Evolutionary conservation across 1,139 yeast genomes (phyloP).

Genomic region (Diutina scorzettiae): DNA sequence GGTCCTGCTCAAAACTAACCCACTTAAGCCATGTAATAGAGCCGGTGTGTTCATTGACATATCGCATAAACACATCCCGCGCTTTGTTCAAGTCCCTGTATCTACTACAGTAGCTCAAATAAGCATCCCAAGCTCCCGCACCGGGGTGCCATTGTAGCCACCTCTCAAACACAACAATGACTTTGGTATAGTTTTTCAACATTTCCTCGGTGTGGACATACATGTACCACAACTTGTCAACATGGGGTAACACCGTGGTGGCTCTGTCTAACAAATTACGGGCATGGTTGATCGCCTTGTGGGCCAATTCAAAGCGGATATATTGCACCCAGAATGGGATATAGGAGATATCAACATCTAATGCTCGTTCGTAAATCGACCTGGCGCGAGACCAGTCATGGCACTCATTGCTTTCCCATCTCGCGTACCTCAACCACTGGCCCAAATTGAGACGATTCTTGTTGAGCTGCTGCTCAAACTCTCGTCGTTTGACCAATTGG

Average conservation of each 20-base stretch:
- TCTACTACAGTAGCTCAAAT: slow-evolving; percentile 58
- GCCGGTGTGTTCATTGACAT: slow-evolving; percentile 40
- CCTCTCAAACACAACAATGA: slow-evolving; percentile 56
- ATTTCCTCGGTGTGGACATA: slow-evolving; percentile 78
- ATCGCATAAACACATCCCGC: slow-evolving; percentile 44
- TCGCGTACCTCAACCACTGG: slow-evolving; percentile 90
- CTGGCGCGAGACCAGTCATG: slow-evolving; percentile 67
- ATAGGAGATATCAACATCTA: slow-evolving; percentile 61
- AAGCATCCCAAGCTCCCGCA: slow-evolving; percentile 62
- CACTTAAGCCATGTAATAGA: slow-evolving; percentile 51
- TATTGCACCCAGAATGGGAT: slow-evolving; percentile 84
- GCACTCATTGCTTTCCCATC: slow-evolving; percentile 68
- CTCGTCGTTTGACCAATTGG: slow-evolving; percentile 68
- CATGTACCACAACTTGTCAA: slow-evolving; percentile 79
- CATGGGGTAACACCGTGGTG: slow-evolving; percentile 58
- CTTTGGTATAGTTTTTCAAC: slow-evolving; percentile 49
- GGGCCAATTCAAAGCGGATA: slow-evolving; percentile 63
- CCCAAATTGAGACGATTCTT: slow-evolving; percentile 70
- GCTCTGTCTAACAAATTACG: slow-evolving; percentile 76
- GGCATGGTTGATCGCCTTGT: slow-evolving; percentile 76
- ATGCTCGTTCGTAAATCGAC: slow-evolving; percentile 79
- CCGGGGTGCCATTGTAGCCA: slow-evolving; percentile 77
- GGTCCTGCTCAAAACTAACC: slow-evolving; percentile 22
- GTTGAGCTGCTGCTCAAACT: slow-evolving; percentile 76
- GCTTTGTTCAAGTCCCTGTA: slow-evolving; percentile 49